Percentiles rank a stretch among this genome's conserved stretches.
Conservation (phyloP, 2,329 filamentous ascomycete species). For the Cordyceps farinosa region DNA sequence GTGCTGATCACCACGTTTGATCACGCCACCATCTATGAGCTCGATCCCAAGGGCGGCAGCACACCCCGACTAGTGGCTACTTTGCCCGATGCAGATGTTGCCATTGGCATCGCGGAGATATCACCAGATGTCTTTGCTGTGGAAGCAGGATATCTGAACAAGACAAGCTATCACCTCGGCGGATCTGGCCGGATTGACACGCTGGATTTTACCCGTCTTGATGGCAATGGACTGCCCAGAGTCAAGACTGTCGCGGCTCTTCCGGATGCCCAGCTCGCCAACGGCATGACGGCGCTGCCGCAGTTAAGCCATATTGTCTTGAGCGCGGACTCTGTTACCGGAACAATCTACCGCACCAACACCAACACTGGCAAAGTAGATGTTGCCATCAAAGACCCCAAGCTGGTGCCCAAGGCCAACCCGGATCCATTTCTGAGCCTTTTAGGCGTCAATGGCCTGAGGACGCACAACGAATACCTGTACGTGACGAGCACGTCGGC, state of each 20-base stretch:
- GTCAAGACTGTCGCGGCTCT: slow-evolving; percentile 19
- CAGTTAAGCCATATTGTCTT: slow-evolving; percentile 21
- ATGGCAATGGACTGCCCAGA: not conserved
- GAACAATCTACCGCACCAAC: slow-evolving; percentile 21
- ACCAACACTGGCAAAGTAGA: slow-evolving; percentile 20
- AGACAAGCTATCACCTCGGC: not conserved
- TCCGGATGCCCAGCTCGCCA: slow-evolving; percentile 20
- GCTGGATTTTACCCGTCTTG: not conserved
- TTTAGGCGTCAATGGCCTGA: slow-evolving; percentile 24
- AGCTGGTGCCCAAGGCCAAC: slow-evolving; percentile 4
- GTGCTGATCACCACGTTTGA: slow-evolving; percentile 22
- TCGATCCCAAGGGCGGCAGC: slow-evolving; percentile 15
- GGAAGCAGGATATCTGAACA: slow-evolving; percentile 20
- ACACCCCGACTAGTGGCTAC: slow-evolving; percentile 17
- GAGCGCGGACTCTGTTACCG: slow-evolving; percentile 23
- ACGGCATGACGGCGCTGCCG: slow-evolving; percentile 24
- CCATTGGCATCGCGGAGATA: slow-evolving; percentile 23
- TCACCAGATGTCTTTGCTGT: slow-evolving; percentile 23
- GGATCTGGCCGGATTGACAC: slow-evolving; percentile 19
- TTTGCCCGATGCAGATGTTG: slow-evolving; percentile 16
- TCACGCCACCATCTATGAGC: slow-evolving; percentile 19
- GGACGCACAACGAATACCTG: slow-evolving; percentile 20
- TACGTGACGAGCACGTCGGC: slow-evolving; percentile 24
- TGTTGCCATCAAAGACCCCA: slow-evolving; percentile 19
- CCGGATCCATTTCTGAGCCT: slow-evolving; percentile 14